Base-by-base conservation (phyloP, 768 basidiomycete genomes). In the Hebeloma cylindrosporum region DNA sequence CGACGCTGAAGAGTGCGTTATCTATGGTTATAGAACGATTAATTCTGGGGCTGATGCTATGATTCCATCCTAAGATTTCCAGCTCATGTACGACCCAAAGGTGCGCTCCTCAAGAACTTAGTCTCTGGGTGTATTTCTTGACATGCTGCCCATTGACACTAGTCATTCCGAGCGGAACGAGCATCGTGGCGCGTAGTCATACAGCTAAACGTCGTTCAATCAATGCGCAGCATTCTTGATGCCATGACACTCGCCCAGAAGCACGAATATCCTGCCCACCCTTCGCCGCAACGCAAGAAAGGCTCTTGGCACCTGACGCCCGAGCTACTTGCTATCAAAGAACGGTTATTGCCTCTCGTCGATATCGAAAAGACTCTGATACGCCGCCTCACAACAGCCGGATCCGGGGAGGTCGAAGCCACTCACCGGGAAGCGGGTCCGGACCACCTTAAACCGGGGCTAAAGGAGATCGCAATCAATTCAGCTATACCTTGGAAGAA, bases 1-100 rank as follows among this genome's bases (percentile, higher is more conserved):
- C 87, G 0, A 86, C 85, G 1, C 68, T 89, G 30, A 85, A 88
- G 64, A 88, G 85, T 87, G 60, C 52, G 83, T 74, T 6, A 10
- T n/a, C n/a, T 14, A 5, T 21, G 27, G 16, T 16, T 33, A 18
- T 36, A 25, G 8, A 18, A 5, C 23, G 25, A n/a, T 3, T 43
- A 10, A 36, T 23, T 26, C n/a, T 31, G 7, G 14, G 26, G 20
- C 26, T 25, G 37, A 43, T 20, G 16, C 3, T 25, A 33, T 28
- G 17, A 22, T 22, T 18, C 21, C 18, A 9, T 33, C 8, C 14
- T 29, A 26, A 82, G 80, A 82, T 54, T 82, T 83, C 52, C 81
- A 84, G 62, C 66, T 84, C 22, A 75, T 82, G 72, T 77, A 78
- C 48, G 75, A 79, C 18, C 70, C 77, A n/a, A 79, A 77, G 67